These are phyloP conservation scores for Teratosphaeria zuluensis DNA, from an alignment of 2,329 filamentous ascomycete genomes.

Conservation along the genomic window DNA sequence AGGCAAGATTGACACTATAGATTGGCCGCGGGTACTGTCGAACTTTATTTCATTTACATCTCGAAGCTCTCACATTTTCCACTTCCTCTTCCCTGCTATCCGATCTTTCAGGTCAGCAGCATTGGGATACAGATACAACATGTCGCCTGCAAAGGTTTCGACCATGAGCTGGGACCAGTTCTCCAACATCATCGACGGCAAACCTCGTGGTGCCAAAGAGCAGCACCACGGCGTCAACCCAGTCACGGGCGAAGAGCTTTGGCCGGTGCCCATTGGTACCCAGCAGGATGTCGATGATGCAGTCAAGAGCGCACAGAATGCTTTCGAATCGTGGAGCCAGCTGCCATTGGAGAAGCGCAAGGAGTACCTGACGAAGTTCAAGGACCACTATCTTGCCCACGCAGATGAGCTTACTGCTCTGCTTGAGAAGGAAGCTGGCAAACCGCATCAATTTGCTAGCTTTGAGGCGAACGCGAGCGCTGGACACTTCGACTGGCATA, in stretches of 20 bases:
- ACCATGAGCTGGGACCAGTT: conserved; percentile 28
- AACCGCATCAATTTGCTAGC: conserved; percentile 31
- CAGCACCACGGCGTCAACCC: conserved; percentile 27
- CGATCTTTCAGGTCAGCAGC: background rate
- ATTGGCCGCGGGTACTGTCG: background rate
- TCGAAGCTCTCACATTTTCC: background rate
- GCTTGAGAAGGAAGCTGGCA: conserved; percentile 6
- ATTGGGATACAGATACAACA: conserved; percentile 10
- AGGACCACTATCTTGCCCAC: conserved; percentile 24
- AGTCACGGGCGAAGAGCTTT: conserved; percentile 27
- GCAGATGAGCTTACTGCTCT: conserved; percentile 27
- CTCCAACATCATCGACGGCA: conserved; percentile 31
- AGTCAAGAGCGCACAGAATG: conserved; percentile 26
- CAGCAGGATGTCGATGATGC: conserved; percentile 32
- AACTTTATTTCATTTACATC: background rate
- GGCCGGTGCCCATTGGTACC: conserved; percentile 27
- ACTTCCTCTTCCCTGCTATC: background rate
- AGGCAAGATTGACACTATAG: background rate
- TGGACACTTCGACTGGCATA: conserved; percentile 31
- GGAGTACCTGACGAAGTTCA: conserved; percentile 25
- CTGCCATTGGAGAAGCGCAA: conserved; percentile 28
- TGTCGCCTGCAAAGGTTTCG: conserved; percentile 37
- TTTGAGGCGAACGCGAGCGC: conserved; percentile 30
- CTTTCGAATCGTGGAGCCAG: conserved; percentile 26
- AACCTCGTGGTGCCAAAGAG: conserved; percentile 21